These are phyloP conservation scores for Melampsora larici-populina DNA, from an alignment of 1,284 basidiomycete genomes.

Conservation along the genomic window DNA sequence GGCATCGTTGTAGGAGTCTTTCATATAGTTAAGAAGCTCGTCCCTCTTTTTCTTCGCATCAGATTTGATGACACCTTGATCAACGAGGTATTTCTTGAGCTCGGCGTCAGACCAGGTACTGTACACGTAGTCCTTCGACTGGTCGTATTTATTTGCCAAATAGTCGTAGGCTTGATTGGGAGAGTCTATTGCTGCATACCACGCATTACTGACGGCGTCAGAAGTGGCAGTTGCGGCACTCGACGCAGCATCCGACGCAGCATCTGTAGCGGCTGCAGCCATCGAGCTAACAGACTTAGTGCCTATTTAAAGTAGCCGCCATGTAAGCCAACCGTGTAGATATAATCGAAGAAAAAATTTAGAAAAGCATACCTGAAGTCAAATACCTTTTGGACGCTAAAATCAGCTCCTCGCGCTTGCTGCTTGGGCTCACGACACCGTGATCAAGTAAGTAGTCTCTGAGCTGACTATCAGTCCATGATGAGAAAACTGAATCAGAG, in stretches of 20 bases:
- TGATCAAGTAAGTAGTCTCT: conserved; percentile 80
- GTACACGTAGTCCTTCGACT: conserved; percentile 78
- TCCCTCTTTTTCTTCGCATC: conserved; percentile 46
- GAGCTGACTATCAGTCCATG: conserved; percentile 76
- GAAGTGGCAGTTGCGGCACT: conserved; percentile 19
- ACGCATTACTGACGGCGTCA: neutral
- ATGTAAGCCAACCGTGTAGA: neutral
- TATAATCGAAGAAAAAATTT: neutral
- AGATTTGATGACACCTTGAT: conserved; percentile 69
- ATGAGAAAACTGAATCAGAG: conserved; percentile 56
- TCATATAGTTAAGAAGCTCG: conserved; percentile 59
- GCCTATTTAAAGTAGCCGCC: conserved; percentile 22
- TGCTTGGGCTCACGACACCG: conserved; percentile 74
- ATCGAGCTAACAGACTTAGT: conserved; percentile 35
- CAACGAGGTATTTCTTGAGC: conserved; percentile 67
- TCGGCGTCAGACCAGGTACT: conserved; percentile 79
- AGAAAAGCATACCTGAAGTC: conserved; percentile 13
- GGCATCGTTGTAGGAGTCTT: conserved; percentile 64
- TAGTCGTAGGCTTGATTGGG: conserved; percentile 38
- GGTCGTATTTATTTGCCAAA: conserved; percentile 47
- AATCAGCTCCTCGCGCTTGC: conserved; percentile 74
- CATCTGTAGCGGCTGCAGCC: conserved; percentile 10
- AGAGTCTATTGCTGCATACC: conserved; percentile 21
- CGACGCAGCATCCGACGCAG: conserved; percentile 5
- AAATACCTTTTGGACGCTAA: conserved; percentile 52